Conservation (phyloP, 2,329 filamentous ascomycete genomes). For the Hypoxylon sp. region DNA sequence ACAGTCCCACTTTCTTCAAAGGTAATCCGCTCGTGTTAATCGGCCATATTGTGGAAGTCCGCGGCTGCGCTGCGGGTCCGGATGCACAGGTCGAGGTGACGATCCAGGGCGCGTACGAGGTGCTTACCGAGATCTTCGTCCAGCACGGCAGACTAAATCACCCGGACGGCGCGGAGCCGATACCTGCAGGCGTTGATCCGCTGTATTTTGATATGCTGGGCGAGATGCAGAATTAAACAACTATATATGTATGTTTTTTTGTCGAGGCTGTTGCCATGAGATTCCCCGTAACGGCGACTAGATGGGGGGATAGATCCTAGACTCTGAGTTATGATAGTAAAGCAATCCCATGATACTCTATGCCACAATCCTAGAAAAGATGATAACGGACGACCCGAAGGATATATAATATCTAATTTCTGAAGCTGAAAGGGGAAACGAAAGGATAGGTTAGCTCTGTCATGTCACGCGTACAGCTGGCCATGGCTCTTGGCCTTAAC, state of each 20-base stretch:
- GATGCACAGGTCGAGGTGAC: conserved; percentile 5
- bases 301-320: too few relatives aligned
- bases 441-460: too few relatives aligned
- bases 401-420: too few relatives aligned
- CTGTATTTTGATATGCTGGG: not conserved
- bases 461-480: too few relatives aligned
- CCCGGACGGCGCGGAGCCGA: not conserved
- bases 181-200: conserved; percentile 2
- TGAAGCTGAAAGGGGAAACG: too few relatives aligned
- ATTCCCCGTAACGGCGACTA: too few relatives aligned
- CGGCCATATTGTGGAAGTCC: conserved; percentile 29
- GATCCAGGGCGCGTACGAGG: conserved; percentile 30
- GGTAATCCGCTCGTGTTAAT: conserved; percentile 11
- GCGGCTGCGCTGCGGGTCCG: not conserved
- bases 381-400: too few relatives aligned
- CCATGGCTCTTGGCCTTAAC: too few relatives aligned
- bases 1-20: not conserved
- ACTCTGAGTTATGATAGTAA: too few relatives aligned
- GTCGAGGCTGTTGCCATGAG: not conserved
- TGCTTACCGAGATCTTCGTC: conserved; percentile 24
- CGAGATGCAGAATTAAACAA: not conserved
- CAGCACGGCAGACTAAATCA: not conserved
- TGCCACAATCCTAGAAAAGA: too few relatives aligned
- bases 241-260: not conserved
- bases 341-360: too few relatives aligned